Evolutionary conservation across 1,139 yeast genomes (phyloP).

Genomic region (Suhomyces bokatorum): DNA sequence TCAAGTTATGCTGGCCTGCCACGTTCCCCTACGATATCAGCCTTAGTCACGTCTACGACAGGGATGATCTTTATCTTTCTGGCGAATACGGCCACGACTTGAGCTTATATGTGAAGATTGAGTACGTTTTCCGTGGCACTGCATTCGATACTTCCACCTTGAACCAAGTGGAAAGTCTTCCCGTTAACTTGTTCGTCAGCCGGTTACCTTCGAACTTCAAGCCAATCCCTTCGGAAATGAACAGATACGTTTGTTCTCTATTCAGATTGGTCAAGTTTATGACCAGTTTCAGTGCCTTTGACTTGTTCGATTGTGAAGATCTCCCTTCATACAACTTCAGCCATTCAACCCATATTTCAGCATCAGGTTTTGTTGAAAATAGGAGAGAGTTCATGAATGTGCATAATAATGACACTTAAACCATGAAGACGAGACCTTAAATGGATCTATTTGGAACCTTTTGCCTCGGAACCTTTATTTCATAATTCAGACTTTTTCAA

Average conservation of each 20-base stretch:
- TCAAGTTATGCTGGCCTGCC: constrained; percentile 2
- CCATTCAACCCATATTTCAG: not conserved
- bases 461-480: too few relatives aligned
- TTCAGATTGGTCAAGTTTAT: not conserved
- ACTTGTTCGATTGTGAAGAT: not conserved
- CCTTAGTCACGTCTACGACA: not conserved
- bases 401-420: too few relatives aligned
- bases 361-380: too few relatives aligned
- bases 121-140: not conserved
- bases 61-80: not conserved
- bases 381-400: too few relatives aligned
- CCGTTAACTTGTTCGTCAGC: not conserved
- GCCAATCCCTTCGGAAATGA: constrained; percentile 1
- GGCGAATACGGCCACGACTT: not conserved
- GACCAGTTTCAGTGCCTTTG: not conserved
- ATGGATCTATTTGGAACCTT: too few relatives aligned
- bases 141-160: not conserved
- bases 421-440: too few relatives aligned
- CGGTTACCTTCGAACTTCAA: not conserved
- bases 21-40: not conserved
- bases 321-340: not conserved
- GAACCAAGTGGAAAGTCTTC: not conserved
- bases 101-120: not conserved
- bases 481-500: too few relatives aligned
- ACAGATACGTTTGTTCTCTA: not conserved